These are phyloP conservation scores for Lactarius hengduanensis DNA, from an alignment of 768 basidiomycete species.

Conservation along the genomic window DNA sequence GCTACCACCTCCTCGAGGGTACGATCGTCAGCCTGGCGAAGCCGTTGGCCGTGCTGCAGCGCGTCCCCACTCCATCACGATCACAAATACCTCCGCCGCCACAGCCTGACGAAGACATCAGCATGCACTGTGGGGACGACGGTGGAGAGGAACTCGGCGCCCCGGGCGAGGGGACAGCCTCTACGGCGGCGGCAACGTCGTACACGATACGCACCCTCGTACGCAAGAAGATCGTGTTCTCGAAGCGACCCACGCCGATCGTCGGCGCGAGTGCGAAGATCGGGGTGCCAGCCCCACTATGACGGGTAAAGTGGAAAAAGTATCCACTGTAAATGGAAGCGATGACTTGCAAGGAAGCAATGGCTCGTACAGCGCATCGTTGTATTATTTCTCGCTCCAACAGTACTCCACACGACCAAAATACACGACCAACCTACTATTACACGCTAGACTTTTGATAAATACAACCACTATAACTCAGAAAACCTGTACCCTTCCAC, in stretches of 20 bases:
- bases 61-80: constrained; percentile 32
- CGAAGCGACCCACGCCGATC: constrained; percentile 80
- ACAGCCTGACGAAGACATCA: constrained; percentile 8
- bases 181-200: constrained; percentile 30
- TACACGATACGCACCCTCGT: constrained; percentile 59
- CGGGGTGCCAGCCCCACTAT: constrained; percentile 12
- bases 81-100: constrained; percentile 2
- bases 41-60: constrained; percentile 75
- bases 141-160: constrained; percentile 10
- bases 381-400: neutral
- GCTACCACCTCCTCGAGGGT: constrained; percentile 90
- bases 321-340: neutral
- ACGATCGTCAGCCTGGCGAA: constrained; percentile 73
- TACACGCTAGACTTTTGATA: too few relatives aligned
- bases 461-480: too few relatives aligned
- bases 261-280: constrained; percentile 33
- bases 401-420: neutral
- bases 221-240: constrained; percentile 79
- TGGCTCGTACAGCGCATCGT: neutral
- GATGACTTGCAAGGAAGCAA: neutral
- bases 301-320: constrained; percentile 3
- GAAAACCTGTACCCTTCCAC: neutral
- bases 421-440: too few relatives aligned
- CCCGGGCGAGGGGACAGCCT: neutral
- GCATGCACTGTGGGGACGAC: constrained; percentile 32